These are phyloP conservation scores for Ogataea sp. DNA, from an alignment of 805 yeast species.

Conservation along the genomic window DNA sequence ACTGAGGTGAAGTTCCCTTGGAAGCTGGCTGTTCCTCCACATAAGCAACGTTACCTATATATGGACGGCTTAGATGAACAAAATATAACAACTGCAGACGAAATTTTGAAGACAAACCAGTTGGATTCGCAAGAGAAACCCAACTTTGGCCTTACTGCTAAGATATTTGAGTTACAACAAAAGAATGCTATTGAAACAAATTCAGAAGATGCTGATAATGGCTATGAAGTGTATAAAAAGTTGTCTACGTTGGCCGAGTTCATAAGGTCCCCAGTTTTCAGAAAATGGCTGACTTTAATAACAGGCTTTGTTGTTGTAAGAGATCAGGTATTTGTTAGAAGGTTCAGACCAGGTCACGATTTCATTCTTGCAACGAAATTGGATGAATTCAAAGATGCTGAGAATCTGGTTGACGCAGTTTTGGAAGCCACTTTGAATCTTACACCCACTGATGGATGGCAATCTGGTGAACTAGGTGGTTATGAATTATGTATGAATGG, in stretches of 20 bases:
- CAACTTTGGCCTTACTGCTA: conserved; percentile 34
- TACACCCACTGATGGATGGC: conserved; percentile 84
- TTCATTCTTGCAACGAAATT: conserved; percentile 76
- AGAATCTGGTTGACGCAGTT: conserved; percentile 38
- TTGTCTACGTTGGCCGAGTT: conserved; percentile 50
- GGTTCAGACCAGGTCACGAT: conserved; percentile 94
- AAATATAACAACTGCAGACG: conserved; percentile 23
- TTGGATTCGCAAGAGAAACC: conserved; percentile 39
- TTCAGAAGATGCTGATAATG: conserved; percentile 18
- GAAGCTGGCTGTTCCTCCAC: conserved; percentile 91
- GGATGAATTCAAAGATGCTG: conserved; percentile 24
- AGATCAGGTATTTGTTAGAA: conserved; percentile 64
- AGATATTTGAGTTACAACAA: conserved; percentile 8
- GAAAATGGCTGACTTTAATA: conserved; percentile 57
- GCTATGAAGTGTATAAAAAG: conserved; percentile 18
- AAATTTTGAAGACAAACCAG: conserved; percentile 24
- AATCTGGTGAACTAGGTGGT: conserved; percentile 85
- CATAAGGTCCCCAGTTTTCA: conserved; percentile 53
- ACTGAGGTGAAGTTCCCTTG: conserved; percentile 62
- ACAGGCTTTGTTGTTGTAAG: conserved; percentile 57
- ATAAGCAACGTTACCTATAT: conserved; percentile 80
- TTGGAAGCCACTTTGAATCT: conserved; percentile 77
- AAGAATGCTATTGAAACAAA: conserved; percentile 4
- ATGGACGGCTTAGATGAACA: conserved; percentile 52
- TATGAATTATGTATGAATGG: conserved; percentile 85